Base-by-base conservation (phyloP, 2,329 filamentous ascomycete genomes). In the Neonectria sp. region DNA sequence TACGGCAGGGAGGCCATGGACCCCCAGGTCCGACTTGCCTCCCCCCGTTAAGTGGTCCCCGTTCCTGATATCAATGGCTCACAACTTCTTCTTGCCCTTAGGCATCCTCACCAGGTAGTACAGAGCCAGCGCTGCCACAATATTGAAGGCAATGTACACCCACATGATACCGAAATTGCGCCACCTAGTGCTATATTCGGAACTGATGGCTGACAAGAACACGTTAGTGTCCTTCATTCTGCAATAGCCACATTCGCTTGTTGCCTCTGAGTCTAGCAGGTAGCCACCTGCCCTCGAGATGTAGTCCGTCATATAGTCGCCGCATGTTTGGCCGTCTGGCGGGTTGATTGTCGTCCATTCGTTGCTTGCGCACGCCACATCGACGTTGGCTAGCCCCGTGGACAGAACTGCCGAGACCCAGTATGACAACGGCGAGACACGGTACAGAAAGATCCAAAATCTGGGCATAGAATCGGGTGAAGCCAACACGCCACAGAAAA, bases 381-480 rank as follows among this genome's bases (percentile, higher is more conserved):
- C 58, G 0, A 88, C 88, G 75, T 92, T 90, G 53, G 92, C 92
- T 7, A 97, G 82, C 7, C 89, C 93, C 1, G 88, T 88, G 0
- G 91, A 87, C 2, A 95, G 79, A 83, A 97, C 90, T 31, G 91
- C 92, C 15, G 87, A 86, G 46, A 95, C 88, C 31, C 95, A 83
- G 79, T 97, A 97, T 0, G 92, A 95, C 74, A 97, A 92, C 0
- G 94, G 94, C 0, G 91, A 94, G 46, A 94, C 82, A 56, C 91
- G 88, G 81, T 95, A 95, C 56, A 72, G 37, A 11, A 71, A 69
- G 13, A 72, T 67, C 70, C 68, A 80, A 68, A 88, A 87, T 12
- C 89, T 89, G 1, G 89, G 90, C 37, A 86, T 80, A 13, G 86
- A 86, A n/a, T 89, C 89, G 45, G 65, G 60, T 0, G 57, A 46